Base-by-base conservation (phyloP, 306 rosid genomes). In the Ormosia emarginata region DNA sequence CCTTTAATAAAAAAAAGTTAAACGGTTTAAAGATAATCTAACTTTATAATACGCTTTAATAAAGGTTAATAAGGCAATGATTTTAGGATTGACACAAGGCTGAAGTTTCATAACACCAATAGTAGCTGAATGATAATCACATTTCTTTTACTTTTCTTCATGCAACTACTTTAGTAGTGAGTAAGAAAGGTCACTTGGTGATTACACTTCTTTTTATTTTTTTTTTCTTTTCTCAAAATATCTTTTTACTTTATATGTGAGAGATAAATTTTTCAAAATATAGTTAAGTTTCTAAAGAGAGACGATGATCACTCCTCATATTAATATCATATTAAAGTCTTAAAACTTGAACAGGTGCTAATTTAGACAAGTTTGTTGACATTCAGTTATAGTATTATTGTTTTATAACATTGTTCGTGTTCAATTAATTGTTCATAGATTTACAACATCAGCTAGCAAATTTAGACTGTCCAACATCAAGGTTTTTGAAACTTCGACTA, bases 11-110 rank as follows among this genome's bases (percentile, higher is more conserved):
- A 63, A 10, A 76, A 68, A 69, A 3, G 50, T 34, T 11, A 29
- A 53, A 47, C 2, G 2, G 72, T 11, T n/a, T 12, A 67, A 61
- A 65, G 80, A 46, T 37, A 76, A 77, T 49, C 73, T 30, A 49
- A 17, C 76, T 79, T 79, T 79, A 30, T 40, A 44, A 37, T 49
- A 7, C 32, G 32, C 75, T 78, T 77, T 64, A 46, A 47, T n/a
- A 77, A 77, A 47, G 52, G 39, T 11, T 0, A 24, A 47, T 37
- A 55, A 56, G 37, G 52, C 33, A 18, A 37, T 7, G 12, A 3
- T 57, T 18, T 41, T 6, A 4, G 40, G 29, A 32, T 5, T 61
- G 50, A 6, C 61, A 17, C n/a, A 49, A 36, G 32, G 41, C 49
- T 4, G 12, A 47, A 64, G 41, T 40, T 36, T 11, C 9, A 78